A percentile compares a stretch with the other conserved stretches of the same genome.
phyloP scores from a whole-genome alignment of 495 filamentous ascomycete species.

The Xylaria longipes region DNA sequence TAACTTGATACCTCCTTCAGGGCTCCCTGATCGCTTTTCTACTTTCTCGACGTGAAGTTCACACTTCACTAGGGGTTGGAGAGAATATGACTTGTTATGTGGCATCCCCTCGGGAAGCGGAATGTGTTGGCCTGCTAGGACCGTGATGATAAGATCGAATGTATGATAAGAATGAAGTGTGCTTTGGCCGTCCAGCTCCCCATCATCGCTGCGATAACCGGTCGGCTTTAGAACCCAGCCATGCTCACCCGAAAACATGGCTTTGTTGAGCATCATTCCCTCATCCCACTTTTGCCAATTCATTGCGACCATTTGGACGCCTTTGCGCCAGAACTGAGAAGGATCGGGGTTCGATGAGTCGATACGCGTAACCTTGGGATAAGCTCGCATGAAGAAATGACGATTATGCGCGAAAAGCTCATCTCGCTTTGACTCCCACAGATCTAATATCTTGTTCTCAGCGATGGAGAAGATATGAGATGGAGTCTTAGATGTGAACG shows the following conservation, averaged over 20 bases:
- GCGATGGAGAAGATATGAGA: slow-evolving; percentile 87
- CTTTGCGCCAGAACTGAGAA: slow-evolving; percentile 80
- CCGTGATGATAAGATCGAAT: slow-evolving; percentile 50
- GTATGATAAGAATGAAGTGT: slow-evolving; percentile 31
- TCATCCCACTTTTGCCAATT: slow-evolving; percentile 93
- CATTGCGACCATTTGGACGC: slow-evolving; percentile 90
- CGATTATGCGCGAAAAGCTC: slow-evolving; percentile 82
- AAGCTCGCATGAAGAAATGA: slow-evolving; percentile 85
- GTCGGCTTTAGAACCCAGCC: slow-evolving; percentile 89
- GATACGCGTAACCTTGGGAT: slow-evolving; percentile 79
- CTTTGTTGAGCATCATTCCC: slow-evolving; percentile 94
- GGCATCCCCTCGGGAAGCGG: slow-evolving; percentile 43
- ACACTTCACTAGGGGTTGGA: slow-evolving; percentile 66
- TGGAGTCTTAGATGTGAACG: slow-evolving; percentile 63
- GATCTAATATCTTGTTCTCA: slow-evolving; percentile 72
- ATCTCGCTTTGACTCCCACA: slow-evolving; percentile 57
- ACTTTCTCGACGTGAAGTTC: slow-evolving; percentile 78
- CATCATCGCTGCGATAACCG: slow-evolving; percentile 49
- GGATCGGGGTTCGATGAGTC: slow-evolving; percentile 88
- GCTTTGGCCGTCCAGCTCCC: neutral
- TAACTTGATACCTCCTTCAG: slow-evolving; percentile 23
- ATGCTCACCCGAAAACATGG: slow-evolving; percentile 82
- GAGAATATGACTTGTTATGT: slow-evolving; percentile 34
- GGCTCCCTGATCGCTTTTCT: slow-evolving; percentile 39
- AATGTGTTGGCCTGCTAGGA: slow-evolving; percentile 53